Evolutionary conservation across 2,329 filamentous ascomycete genomes (phyloP).

Genomic region (Aspergillus ochraceoroseus): DNA sequence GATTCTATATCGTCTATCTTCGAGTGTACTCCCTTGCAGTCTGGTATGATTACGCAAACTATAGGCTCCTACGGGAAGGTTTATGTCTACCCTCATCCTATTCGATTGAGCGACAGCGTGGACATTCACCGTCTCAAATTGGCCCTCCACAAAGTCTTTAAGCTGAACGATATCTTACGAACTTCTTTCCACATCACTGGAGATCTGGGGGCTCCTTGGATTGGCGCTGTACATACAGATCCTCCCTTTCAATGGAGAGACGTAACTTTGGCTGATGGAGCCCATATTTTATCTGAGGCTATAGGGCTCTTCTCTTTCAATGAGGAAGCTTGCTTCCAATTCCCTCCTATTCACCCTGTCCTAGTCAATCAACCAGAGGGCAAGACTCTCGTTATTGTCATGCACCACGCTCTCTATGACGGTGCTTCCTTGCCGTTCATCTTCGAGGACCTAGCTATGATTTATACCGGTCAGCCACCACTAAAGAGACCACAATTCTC

Average conservation of each 20-base stretch:
- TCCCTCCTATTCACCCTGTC: constrained; percentile 34
- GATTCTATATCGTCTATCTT: constrained; percentile 28
- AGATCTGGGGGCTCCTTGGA: constrained; percentile 23
- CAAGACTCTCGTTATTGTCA: constrained; percentile 54
- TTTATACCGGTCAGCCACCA: constrained; percentile 50
- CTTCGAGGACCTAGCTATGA: constrained; percentile 60
- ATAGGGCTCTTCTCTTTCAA: constrained; percentile 15
- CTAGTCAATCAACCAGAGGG: constrained; percentile 30
- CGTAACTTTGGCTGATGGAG: constrained; percentile 16
- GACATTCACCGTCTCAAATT: constrained; percentile 47
- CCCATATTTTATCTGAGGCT: constrained; percentile 16
- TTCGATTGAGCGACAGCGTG: constrained; percentile 48
- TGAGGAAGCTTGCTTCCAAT: constrained; percentile 20
- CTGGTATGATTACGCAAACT: constrained; percentile 72
- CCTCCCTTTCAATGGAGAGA: constrained; percentile 22
- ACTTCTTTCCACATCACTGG: constrained; percentile 45
- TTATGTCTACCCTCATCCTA: constrained; percentile 71
- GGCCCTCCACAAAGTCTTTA: constrained; percentile 55
- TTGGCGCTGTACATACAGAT: constrained; percentile 27
- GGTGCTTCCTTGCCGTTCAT: constrained; percentile 73
- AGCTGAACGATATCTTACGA: constrained; percentile 59
- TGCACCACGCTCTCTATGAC: constrained; percentile 81
- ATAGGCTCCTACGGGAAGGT: constrained; percentile 49
- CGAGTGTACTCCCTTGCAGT: constrained; percentile 70
- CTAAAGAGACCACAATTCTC: constrained; percentile 28